Percentiles rank a stretch among this genome's conserved stretches.
Conservation (phyloP, 768 basidiomycete species). For the Boletus coccyginus region DNA sequence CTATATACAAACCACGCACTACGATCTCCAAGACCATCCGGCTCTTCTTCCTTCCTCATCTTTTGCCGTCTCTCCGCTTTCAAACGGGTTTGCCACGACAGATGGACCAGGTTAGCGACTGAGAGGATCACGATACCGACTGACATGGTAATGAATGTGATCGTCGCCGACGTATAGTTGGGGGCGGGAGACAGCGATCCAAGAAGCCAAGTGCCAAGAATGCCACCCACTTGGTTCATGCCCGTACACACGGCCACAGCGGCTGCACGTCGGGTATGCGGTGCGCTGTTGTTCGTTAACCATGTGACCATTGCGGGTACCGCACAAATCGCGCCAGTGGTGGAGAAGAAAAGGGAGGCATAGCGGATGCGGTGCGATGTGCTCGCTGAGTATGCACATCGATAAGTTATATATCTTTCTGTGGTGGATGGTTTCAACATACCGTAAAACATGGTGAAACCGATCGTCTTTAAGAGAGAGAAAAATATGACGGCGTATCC, state of each 20-base stretch:
- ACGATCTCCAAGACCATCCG: slow-evolving; percentile 43
- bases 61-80: slow-evolving; percentile 27
- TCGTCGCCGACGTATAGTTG: background rate
- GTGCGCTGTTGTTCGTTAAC: slow-evolving; percentile 1
- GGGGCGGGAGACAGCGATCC: background rate
- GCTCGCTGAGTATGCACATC: slow-evolving; percentile 7
- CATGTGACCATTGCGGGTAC: background rate
- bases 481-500: slow-evolving; percentile 46
- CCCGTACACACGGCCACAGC: background rate
- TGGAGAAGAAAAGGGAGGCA: slow-evolving; percentile 53
- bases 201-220: slow-evolving; percentile 1
- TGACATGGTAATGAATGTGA: slow-evolving; percentile 1
- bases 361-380: slow-evolving; percentile 45
- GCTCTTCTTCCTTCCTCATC: slow-evolving; percentile 35
- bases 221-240: background rate
- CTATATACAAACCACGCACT: slow-evolving; percentile 56
- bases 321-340: slow-evolving; percentile 45
- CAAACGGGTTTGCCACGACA: background rate
- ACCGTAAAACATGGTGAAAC: slow-evolving; percentile 57
- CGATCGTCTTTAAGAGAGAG: slow-evolving; percentile 43
- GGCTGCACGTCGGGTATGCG: background rate
- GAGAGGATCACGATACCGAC: background rate
- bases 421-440: slow-evolving; percentile 8
- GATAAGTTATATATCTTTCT: background rate
- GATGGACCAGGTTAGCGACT: background rate